phyloP scores from a whole-genome alignment of 768 basidiomycete genomes.

The Psilocybe azurescens region DNA sequence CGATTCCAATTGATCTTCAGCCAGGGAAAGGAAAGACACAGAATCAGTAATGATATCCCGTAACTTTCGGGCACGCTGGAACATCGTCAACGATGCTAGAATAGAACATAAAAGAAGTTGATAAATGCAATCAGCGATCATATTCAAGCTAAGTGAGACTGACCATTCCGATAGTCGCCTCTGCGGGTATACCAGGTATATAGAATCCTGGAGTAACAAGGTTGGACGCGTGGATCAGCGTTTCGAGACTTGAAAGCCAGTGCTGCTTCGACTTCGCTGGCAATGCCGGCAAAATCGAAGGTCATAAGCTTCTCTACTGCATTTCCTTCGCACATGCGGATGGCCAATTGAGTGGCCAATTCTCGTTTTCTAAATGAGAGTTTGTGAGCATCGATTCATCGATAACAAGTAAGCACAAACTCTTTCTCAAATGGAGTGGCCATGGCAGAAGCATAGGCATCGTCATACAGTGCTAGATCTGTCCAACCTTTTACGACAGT shows the following conservation, averaged over 20 bases:
- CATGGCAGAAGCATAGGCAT: constrained; percentile 84
- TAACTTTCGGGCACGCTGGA: constrained; percentile 85
- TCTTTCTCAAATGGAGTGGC: constrained; percentile 75
- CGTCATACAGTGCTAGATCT: constrained; percentile 78
- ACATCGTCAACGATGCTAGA: constrained; percentile 91
- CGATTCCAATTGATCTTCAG: constrained; percentile 78
- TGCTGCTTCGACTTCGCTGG: constrained; percentile 86
- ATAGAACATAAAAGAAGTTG: constrained; percentile 12
- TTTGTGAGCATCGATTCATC: constrained; percentile 15
- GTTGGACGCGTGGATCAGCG: constrained; percentile 83
- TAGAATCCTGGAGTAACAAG: constrained; percentile 89
- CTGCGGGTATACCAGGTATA: constrained; percentile 91
- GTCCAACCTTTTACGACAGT: constrained; percentile 77
- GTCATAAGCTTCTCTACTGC: constrained; percentile 79
- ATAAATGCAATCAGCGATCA: constrained; percentile 9
- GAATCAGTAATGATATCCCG: constrained; percentile 55
- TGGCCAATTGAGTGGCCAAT: constrained; percentile 80
- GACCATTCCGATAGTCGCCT: constrained; percentile 92
- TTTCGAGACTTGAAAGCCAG: constrained; percentile 94
- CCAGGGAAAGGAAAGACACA: constrained; percentile 45
- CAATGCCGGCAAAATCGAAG: constrained; percentile 85
- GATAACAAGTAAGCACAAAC: constrained; percentile 53
- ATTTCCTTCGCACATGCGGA: constrained; percentile 91
- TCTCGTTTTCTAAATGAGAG: constrained; percentile 70
- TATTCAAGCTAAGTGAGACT: constrained; percentile 32